Evolutionary conservation across 208 protist species (phyloP).

Genomic region (Herpetomonas tarakana): DNA sequence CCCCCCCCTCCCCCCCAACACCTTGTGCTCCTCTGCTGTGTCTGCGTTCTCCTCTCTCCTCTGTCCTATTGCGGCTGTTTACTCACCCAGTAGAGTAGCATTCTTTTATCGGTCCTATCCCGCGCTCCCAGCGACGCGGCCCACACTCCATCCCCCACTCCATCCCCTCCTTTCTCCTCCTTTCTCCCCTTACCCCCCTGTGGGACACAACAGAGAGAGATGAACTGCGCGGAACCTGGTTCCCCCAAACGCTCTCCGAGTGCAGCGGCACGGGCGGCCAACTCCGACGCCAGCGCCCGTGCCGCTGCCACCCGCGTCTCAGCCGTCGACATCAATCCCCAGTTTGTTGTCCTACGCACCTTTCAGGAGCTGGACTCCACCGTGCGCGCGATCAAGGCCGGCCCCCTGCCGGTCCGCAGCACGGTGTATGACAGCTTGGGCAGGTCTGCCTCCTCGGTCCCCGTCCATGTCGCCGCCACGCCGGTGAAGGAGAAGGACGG

Average conservation of each 20-base stretch:
- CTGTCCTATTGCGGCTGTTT: too few relatives aligned
- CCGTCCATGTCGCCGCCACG: neutral
- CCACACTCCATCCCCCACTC: neutral
- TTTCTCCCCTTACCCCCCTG: neutral
- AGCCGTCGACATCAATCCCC: conserved; percentile 15
- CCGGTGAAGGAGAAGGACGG: neutral
- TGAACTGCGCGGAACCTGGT: neutral
- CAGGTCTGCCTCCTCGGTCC: neutral
- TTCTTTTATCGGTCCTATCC: too few relatives aligned
- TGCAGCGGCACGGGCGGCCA: neutral
- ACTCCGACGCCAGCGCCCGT: neutral
- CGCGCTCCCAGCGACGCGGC: neutral
- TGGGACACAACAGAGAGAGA: too few relatives aligned
- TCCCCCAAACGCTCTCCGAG: neutral
- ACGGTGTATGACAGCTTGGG: neutral
- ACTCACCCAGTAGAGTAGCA: too few relatives aligned
- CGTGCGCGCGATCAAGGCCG: neutral
- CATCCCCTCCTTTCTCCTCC: conserved; percentile 4
- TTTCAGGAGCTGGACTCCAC: conserved; percentile 17
- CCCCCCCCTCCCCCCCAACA: too few relatives aligned
- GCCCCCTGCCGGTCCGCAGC: neutral
- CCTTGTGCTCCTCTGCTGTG: too few relatives aligned
- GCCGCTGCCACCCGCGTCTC: neutral
- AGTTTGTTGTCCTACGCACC: conserved; percentile 23
- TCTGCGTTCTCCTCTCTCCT: neutral